phyloP scores from a whole-genome alignment of 805 yeast species.

The Wickerhamomyces ciferrii region DNA sequence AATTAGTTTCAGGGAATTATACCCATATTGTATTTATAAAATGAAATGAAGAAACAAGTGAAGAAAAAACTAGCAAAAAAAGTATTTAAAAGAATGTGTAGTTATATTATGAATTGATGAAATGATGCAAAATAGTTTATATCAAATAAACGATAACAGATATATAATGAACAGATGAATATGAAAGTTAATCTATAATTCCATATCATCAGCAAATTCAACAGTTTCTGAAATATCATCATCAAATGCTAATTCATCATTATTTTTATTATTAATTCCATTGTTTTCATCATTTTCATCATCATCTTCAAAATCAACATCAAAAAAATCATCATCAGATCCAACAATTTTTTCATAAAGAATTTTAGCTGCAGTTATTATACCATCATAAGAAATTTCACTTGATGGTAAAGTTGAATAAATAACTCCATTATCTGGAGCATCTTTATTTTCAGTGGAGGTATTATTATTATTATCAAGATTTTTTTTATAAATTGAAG shows the following conservation, averaged over 20 bases:
- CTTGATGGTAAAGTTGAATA: conserved; percentile 68
- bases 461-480: conserved; percentile 18
- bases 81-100: too few species aligned
- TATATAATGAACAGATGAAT: too few species aligned
- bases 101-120: too few species aligned
- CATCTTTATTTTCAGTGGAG: neutral
- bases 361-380: conserved; percentile 72
- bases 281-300: conserved; percentile 60
- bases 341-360: conserved; percentile 81
- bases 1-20: too few species aligned
- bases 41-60: too few species aligned
- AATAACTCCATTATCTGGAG: conserved; percentile 41
- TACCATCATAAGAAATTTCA: conserved; percentile 89
- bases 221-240: conserved; percentile 24
- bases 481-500: conserved; percentile 32
- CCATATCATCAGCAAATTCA: conserved; percentile 34
- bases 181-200: conserved; percentile 11
- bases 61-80: too few species aligned
- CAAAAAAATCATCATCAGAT: conserved; percentile 92
- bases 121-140: neutral
- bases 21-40: too few species aligned
- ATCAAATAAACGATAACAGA: neutral
- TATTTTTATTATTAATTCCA: conserved; percentile 8
- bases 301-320: conserved; percentile 87
- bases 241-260: conserved; percentile 21